Base-by-base conservation (phyloP, 2,329 filamentous ascomycete species). In the Hortaea werneckii region DNA sequence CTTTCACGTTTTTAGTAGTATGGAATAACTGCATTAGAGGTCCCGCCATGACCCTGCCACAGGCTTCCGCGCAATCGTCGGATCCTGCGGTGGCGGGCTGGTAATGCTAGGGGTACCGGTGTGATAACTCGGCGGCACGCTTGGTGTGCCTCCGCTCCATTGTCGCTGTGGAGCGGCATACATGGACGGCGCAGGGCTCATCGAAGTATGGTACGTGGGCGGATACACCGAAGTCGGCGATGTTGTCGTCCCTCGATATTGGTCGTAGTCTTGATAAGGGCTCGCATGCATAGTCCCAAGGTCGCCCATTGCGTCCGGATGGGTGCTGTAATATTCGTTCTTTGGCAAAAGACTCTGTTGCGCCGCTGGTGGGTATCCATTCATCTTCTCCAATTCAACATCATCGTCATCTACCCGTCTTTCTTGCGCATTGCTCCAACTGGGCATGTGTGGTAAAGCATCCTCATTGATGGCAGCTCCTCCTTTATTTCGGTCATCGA, bases 361-460 rank as follows among this genome's bases (percentile, higher is more conserved):
- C 38, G 52, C 47, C 8, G 46, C 49, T 12, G 48, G 38, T 2
- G 42, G 29, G 30, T 50, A 46, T 9, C 32, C 32, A 29, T 83
- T 79, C 54, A 95, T 67, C 29, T 81, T 72, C 48, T 85, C 78
- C 77, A 95, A 74, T 63, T 95, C 88, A 44, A 94, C 76, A 11
- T 75, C 73, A 42, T 78, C 64, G 30, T 75, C 67, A 27, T 79
- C 75, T 5, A 95, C 76, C 62, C 82, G 82, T 50, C 80, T 81
- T 49, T 78, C 83, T 20, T 70, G 71, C 0, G 87, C 82, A 7
- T 73, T 73, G 12, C 86, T 82, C 89, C 89, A 95, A 49, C 77
- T 87, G 1, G 90, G 90, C 90, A 96, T 95, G 8, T 78, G 77
- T 1, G 90, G 90, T 2, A 96, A 71, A 1, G 87, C 75, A 61